phyloP scores from a whole-genome alignment of 306 rosid genomes.

The Morella rubra region DNA sequence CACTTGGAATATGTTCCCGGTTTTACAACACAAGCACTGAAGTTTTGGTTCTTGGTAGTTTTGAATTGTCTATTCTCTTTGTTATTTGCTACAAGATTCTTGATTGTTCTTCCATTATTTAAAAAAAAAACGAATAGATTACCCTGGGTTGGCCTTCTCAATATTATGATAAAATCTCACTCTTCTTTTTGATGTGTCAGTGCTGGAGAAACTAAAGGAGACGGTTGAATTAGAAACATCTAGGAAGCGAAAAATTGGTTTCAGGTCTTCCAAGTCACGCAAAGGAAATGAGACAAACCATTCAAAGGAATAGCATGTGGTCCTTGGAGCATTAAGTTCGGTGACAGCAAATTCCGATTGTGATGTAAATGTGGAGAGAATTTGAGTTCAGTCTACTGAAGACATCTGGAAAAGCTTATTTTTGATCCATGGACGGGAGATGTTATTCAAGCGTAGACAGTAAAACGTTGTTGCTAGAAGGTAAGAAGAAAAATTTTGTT shows the following conservation, averaged over 20 bases:
- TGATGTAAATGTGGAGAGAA: background rate
- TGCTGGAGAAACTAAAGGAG: slow-evolving; percentile 63
- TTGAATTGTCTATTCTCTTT: background rate
- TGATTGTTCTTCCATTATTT: background rate
- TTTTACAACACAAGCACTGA: background rate
- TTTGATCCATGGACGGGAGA: background rate
- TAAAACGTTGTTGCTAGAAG: background rate
- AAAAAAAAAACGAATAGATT: background rate
- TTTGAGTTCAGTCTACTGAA: background rate
- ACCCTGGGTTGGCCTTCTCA: too few relatives aligned
- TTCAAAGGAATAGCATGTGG: slow-evolving; percentile 22
- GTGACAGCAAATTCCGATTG: slow-evolving; percentile 2
- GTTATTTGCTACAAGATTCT: background rate
- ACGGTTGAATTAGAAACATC: slow-evolving; percentile 48
- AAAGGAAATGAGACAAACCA: slow-evolving; percentile 20
- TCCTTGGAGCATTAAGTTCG: background rate
- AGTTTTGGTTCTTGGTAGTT: background rate
- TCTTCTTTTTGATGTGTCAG: slow-evolving; percentile 40
- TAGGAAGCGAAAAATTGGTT: slow-evolving; percentile 44
- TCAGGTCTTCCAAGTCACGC: slow-evolving; percentile 32
- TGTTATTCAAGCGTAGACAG: background rate
- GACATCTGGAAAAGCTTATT: background rate
- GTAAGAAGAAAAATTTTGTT: background rate
- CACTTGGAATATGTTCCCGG: background rate
- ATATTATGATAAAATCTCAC: background rate